phyloP scores from a whole-genome alignment of 2,329 filamentous ascomycete genomes.

The Orbilia ellipsospora region DNA sequence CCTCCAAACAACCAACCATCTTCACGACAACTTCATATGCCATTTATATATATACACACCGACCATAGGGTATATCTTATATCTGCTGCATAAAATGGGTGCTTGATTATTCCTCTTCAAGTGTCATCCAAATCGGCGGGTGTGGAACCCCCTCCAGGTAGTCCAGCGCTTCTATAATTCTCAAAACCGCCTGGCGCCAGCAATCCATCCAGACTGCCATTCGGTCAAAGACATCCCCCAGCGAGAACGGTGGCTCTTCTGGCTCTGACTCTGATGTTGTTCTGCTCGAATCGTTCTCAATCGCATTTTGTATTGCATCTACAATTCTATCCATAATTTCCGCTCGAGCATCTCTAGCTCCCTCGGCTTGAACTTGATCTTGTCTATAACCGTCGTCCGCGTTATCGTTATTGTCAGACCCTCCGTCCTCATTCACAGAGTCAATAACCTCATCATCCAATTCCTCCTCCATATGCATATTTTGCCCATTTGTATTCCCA shows the following conservation, averaged over 20 bases:
- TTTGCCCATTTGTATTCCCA: too few species aligned
- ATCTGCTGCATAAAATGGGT: background rate
- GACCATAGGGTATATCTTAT: background rate
- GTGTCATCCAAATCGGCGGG: slow-evolving; percentile 21
- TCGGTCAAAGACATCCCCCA: slow-evolving; percentile 6
- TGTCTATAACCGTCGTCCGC: background rate
- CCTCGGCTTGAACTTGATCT: background rate
- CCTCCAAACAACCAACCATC: too few species aligned
- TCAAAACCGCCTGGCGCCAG: slow-evolving; percentile 11
- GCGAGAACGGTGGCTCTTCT: background rate
- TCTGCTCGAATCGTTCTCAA: background rate
- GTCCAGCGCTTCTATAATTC: background rate
- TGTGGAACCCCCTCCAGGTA: slow-evolving; percentile 8
- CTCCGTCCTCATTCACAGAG: background rate
- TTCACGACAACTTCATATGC: too few species aligned
- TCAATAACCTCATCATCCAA: background rate
- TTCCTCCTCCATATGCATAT: too few species aligned
- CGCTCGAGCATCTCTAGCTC: background rate
- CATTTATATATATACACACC: background rate
- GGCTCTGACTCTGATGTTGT: background rate
- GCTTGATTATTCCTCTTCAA: too few species aligned
- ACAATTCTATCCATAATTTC: background rate
- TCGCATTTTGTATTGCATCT: background rate
- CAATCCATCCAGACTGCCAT: slow-evolving; percentile 21
- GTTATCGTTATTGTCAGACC: background rate